These are phyloP conservation scores for Nemophila menziesii DNA, from an alignment of 257 asterid genomes.

Conservation along the genomic window DNA sequence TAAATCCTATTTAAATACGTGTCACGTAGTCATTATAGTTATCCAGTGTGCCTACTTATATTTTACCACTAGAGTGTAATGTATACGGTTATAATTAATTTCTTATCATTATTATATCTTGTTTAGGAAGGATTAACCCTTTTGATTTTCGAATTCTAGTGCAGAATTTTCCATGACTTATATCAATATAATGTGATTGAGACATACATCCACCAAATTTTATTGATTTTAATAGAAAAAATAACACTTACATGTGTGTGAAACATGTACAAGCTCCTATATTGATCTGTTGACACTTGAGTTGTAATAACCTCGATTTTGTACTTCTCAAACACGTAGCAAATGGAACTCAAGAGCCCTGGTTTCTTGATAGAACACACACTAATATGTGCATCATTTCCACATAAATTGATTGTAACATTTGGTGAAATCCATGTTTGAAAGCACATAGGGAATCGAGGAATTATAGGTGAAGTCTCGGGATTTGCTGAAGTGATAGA, in stretches of 20 bases:
- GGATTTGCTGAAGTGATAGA: not conserved
- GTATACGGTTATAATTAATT: too few species aligned
- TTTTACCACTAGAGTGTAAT: too few species aligned
- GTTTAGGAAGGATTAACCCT: too few species aligned
- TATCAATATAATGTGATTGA: too few species aligned
- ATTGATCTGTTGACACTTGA: slow-evolving; percentile 25
- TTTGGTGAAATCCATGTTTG: slow-evolving; percentile 51
- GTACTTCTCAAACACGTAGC: slow-evolving; percentile 44
- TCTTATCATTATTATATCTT: too few species aligned
- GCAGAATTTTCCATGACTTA: too few species aligned
- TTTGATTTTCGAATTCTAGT: not conserved
- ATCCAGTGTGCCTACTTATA: too few species aligned
- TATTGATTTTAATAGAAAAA: too few species aligned
- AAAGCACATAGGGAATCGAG: slow-evolving; percentile 3
- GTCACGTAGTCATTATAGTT: too few species aligned
- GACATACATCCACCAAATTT: too few species aligned
- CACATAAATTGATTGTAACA: slow-evolving; percentile 32
- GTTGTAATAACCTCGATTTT: slow-evolving; percentile 39
- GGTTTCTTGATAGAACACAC: slow-evolving; percentile 2
- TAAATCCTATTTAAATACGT: too few species aligned
- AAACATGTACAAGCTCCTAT: slow-evolving; percentile 36
- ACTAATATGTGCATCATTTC: slow-evolving; percentile 28
- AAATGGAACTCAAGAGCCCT: slow-evolving; percentile 24
- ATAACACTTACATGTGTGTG: slow-evolving; percentile 39
- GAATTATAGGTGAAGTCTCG: slow-evolving; percentile 14